Conservation (phyloP, 129 eudicot species). For the Centrapalus pauciflorus region DNA sequence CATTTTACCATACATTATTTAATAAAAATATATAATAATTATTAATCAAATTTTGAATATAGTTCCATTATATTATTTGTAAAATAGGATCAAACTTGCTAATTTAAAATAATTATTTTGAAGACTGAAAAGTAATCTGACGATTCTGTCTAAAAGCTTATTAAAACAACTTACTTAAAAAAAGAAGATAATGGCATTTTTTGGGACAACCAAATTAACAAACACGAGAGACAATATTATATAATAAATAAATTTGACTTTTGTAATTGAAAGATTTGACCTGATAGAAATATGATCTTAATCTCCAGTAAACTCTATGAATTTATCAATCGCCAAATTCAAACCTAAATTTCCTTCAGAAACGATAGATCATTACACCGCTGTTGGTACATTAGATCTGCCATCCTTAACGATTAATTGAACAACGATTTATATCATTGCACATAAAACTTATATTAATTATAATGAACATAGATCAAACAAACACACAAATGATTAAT, state of each 20-base stretch:
- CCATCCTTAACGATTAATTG: not conserved
- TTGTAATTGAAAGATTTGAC: constrained; percentile 3
- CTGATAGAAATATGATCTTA: not conserved
- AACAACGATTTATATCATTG: not conserved
- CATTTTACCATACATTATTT: too few species aligned
- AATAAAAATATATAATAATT: too few species aligned
- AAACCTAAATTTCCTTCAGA: not conserved
- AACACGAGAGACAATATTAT: not conserved
- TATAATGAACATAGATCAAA: not conserved
- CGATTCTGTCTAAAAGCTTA: not conserved
- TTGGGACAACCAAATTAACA: constrained; percentile 2
- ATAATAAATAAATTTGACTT: not conserved
- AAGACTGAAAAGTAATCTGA: too few species aligned
- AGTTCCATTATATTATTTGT: too few species aligned
- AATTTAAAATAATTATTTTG: too few species aligned
- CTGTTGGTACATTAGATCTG: constrained; percentile 7
- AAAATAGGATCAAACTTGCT: too few species aligned
- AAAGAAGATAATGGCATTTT: not conserved
- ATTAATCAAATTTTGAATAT: too few species aligned
- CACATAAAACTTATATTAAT: not conserved
- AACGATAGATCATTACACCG: not conserved
- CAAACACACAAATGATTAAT: not conserved
- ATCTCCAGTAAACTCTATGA: constrained; percentile 4
- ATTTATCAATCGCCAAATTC: not conserved
- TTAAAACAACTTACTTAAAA: too few species aligned